phyloP scores from a whole-genome alignment of 495 filamentous ascomycete genomes.

The Cudoniella acicularis region DNA sequence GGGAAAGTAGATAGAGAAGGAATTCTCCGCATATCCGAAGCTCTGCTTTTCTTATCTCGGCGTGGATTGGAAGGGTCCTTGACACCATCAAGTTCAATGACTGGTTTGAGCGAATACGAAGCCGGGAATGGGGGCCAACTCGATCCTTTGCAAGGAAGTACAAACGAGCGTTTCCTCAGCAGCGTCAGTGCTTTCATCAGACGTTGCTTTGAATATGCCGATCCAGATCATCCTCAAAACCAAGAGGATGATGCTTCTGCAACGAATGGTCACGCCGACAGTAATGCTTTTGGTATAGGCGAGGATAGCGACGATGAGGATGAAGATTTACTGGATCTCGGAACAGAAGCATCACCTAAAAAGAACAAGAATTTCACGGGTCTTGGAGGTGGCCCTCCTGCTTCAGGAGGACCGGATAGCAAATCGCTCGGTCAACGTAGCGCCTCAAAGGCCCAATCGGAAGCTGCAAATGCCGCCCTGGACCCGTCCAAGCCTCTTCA shows the following conservation, averaged over 20 bases:
- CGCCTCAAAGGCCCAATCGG: constrained; percentile 51
- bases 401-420: background rate
- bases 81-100: constrained; percentile 43
- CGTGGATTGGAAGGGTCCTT: constrained; percentile 74
- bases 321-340: constrained; percentile 63
- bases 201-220: constrained; percentile 96
- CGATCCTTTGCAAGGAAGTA: constrained; percentile 22
- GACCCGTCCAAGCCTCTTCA: constrained; percentile 89
- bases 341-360: constrained; percentile 17
- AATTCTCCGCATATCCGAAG: constrained; percentile 91
- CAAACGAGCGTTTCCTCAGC: constrained; percentile 75
- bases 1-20: constrained; percentile 96
- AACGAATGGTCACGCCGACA: constrained; percentile 34
- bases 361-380: constrained; percentile 19
- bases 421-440: constrained; percentile 23
- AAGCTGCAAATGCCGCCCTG: constrained; percentile 78
- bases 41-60: constrained; percentile 85
- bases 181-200: constrained; percentile 94
- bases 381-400: constrained; percentile 8
- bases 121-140: constrained; percentile 22
- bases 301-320: constrained; percentile 63
- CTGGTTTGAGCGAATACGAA: constrained; percentile 32
- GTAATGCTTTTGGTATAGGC: constrained; percentile 71
- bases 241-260: constrained; percentile 20
- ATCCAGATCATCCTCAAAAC: constrained; percentile 70